Evolutionary conservation across 768 basidiomycete genomes (phyloP), one percentile per base, ranked within the genome.

Genomic region (Boletus coccyginus): DNA sequence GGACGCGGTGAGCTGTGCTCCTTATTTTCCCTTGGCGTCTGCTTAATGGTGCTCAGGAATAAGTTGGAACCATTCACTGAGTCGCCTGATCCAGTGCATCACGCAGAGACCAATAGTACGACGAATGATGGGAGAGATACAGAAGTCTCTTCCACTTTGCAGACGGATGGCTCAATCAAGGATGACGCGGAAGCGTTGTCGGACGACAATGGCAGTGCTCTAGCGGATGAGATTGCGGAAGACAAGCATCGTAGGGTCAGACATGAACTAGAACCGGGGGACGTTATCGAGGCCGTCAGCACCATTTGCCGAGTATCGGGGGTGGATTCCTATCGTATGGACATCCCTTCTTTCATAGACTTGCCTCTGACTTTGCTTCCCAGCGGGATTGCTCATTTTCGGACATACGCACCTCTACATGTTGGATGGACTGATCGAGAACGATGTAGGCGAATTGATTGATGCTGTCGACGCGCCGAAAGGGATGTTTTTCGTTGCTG

Each of bases 241-340:
- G 93, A 96, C 71, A 96, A 93, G 65, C 87, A 94, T 69, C 83
- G 94, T 17, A 77, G 92, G 53, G 85, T 97, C 8, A 80, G 92
- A 40, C 91, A 93, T 64, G 88, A 94, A 56, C 77, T 96, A 27
- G 91, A 94, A 66, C 85, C 90, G 24, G 91, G 92, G 5, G 94
- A 98, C 68, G 81, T 94, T 9, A 91, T 98, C 36, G 91, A 95
- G 60, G 91, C 85, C 14, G 85, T 91, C 8, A 81, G 81, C 50
- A 98, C 94, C 12, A 91, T 95, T 46, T 90, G 92, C 7, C 83
- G 93, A 13, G 84, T 97, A 47, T 85, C 85, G 14, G 95, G 94
- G 1, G 92, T 98, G 5, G 95, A 97, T 70, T 92, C 92, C 16
- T 92, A 87, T 57, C 93, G 94, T 94, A 59, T 67, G 88, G 35